Conservation (phyloP, 805 yeast species). For the Wickerhamiella alocasiicola region DNA sequence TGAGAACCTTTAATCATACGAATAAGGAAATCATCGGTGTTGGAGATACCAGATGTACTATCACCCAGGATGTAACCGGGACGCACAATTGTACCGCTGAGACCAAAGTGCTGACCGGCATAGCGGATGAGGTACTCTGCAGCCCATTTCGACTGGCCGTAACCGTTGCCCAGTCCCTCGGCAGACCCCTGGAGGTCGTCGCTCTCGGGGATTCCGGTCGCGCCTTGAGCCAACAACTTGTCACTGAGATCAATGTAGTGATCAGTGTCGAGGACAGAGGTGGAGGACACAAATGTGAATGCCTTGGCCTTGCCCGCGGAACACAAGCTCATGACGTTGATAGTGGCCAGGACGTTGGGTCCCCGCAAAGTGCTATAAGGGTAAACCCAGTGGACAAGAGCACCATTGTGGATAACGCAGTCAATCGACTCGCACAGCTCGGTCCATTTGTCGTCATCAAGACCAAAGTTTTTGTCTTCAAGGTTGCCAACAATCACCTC, state of each 20-base stretch:
- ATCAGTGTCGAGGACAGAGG: slow-evolving; percentile 81
- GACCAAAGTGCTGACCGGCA: slow-evolving; percentile 71
- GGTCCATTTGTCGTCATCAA: slow-evolving; percentile 45
- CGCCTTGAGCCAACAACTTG: slow-evolving; percentile 47
- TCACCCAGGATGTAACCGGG: slow-evolving; percentile 96
- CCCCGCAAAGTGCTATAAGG: slow-evolving; percentile 85
- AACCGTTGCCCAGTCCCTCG: slow-evolving; percentile 75
- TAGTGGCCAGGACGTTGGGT: slow-evolving; percentile 81
- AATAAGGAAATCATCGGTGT: slow-evolving; percentile 91
- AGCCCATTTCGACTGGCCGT: slow-evolving; percentile 97
- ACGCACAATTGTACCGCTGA: slow-evolving; percentile 78
- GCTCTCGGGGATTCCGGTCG: slow-evolving; percentile 62
- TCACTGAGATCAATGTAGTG: slow-evolving; percentile 72
- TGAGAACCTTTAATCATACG: slow-evolving; percentile 92
- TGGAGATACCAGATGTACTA: slow-evolving; percentile 70
- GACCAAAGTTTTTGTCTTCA: slow-evolving; percentile 60
- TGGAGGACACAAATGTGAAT: slow-evolving; percentile 88
- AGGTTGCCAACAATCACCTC: slow-evolving; percentile 76
- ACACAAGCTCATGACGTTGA: slow-evolving; percentile 70
- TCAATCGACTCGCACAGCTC: slow-evolving; percentile 51
- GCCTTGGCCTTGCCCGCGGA: slow-evolving; percentile 70
- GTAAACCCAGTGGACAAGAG: slow-evolving; percentile 96
- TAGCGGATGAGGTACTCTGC: slow-evolving; percentile 79
- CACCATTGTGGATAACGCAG: slow-evolving; percentile 89
- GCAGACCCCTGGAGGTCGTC: slow-evolving; percentile 79